Base-by-base conservation (phyloP, 768 basidiomycete species). In the Neoboletus magnificus region DNA sequence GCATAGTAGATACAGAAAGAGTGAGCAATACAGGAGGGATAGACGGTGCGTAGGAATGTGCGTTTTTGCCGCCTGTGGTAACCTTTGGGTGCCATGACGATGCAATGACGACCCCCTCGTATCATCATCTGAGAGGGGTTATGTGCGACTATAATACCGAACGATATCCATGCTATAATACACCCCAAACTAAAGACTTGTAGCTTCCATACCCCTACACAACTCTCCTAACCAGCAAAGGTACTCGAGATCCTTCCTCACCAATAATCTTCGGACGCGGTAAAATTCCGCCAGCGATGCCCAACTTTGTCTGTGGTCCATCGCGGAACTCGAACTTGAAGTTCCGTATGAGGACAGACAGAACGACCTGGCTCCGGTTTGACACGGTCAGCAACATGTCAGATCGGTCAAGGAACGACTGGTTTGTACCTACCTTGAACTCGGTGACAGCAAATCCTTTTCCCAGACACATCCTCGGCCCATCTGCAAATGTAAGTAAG, bases 281-380 rank as follows among this genome's bases (percentile, higher is more conserved):
- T 18, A 77, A 43, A 41, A 76, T 63, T 49, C 48, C 66, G 9
- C 40, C 52, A 54, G 66, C 67, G 64, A 23, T 10, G 11, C 55
- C 66, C 23, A 72, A 50, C 54, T 65, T 46, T 0, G 79, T 77
- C 1, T 62, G 59, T 1, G 76, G 73, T 2, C 79, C 78, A 56
- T 76, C 69, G 0, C 68, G 71, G 37, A 61, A 63, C 41, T 54
- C 56, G 22, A 69, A 63, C 33, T 8, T 22, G 76, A 64, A 82
- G 62, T 74, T 72, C 48, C 72, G 44, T 30, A 79, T 62, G 37
- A 82, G 64, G n/a, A 63, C 55, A 2, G 46, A 56, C 15, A 66
- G 50, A 5, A 63, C 58, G 2, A 32, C 48, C 61, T 62, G 12
- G 33, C 18, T 9, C 27, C 30, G 6, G 36, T 40, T 43, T 12